Base-by-base conservation (phyloP, 345 rosid genomes). In the Salix caprea region DNA sequence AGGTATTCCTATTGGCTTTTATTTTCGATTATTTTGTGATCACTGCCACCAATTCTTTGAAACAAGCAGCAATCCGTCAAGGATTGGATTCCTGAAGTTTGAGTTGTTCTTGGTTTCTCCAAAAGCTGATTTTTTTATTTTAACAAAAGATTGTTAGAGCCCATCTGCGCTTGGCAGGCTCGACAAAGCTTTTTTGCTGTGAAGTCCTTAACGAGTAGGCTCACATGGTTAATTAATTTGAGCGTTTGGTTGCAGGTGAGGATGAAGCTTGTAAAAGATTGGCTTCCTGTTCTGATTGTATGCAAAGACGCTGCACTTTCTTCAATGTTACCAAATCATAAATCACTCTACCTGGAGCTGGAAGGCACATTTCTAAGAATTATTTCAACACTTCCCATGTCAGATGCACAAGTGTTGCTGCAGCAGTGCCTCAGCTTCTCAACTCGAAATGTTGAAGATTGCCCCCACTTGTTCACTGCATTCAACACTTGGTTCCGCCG, bases 401-500 rank as follows among this genome's bases (percentile, higher is more conserved):
- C 87, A 18, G 93, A 91, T 60, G 81, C 92, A 2, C 92, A 86
- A 76, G 74, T 66, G 52, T 40, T 90, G 74, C 71, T 90, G 79
- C 89, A 84, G 75, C 90, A 89, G 80, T 90, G 94, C 75, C 88
- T 90, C 77, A 77, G 86, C 78, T 89, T 90, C 85, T 87, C 90
- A 70, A 87, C 90, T 21, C 85, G 91, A 68, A 82, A 85, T 46
- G 86, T 85, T 2, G 92, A 91, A 24, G 91, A 91, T 77, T 89
- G 95, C 77, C 90, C 90, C 14, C 92, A 89, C 77, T 83, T 89
- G 78, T 79, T 87, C 77, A 70, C 82, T 34, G 95, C 95, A 19
- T 91, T 91, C 76, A 88, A 84, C 72, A 91, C 92, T 21, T 91
- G 91, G 92, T 91, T 91, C 77, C 90, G 92, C 72, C 89, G 92